Evolutionary conservation across 2,329 filamentous ascomycete genomes (phyloP).

Genomic region (Stagonosporopsis vannaccii): DNA sequence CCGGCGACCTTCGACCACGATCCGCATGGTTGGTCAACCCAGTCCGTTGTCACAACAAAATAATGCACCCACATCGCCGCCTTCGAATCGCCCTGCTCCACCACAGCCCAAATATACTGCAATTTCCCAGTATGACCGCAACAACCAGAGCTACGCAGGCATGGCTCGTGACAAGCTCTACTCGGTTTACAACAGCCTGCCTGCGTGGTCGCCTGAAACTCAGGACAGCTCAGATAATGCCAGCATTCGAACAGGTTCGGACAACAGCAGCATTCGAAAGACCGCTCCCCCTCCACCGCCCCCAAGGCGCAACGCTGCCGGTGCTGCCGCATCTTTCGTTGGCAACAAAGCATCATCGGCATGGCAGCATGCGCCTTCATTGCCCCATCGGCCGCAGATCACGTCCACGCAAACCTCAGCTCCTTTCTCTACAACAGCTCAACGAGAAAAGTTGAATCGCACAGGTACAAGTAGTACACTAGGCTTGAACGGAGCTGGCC

Average conservation of each 20-base stretch:
- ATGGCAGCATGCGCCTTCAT: constrained; percentile 44
- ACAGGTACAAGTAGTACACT: constrained; percentile 37
- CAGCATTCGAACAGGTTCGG: constrained; percentile 20
- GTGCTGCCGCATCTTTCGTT: constrained; percentile 49
- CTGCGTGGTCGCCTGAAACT: constrained; percentile 41
- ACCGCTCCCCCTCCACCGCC: constrained; percentile 43
- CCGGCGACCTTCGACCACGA: constrained; percentile 34
- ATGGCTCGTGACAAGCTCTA: constrained; percentile 50
- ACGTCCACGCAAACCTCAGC: constrained; percentile 27
- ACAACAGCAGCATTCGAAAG: constrained; percentile 22
- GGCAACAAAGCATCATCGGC: constrained; percentile 46
- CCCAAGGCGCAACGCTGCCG: constrained; percentile 47
- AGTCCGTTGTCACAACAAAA: constrained; percentile 40
- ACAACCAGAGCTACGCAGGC: constrained; percentile 46
- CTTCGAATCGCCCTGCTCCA: constrained; percentile 40
- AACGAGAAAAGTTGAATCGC: constrained; percentile 32
- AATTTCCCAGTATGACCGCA: constrained; percentile 33
- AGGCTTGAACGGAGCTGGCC: constrained; percentile 24
- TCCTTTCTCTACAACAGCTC: constrained; percentile 37
- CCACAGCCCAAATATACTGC: constrained; percentile 37
- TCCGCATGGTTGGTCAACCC: constrained; percentile 25
- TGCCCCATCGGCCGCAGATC: constrained; percentile 37
- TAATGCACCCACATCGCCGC: constrained; percentile 32
- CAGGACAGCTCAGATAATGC: constrained; percentile 17
- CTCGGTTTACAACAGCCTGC: constrained; percentile 51